Conservation (phyloP, 2,329 filamentous ascomycete species). For the Sporothrix brunneoviolacea region DNA sequence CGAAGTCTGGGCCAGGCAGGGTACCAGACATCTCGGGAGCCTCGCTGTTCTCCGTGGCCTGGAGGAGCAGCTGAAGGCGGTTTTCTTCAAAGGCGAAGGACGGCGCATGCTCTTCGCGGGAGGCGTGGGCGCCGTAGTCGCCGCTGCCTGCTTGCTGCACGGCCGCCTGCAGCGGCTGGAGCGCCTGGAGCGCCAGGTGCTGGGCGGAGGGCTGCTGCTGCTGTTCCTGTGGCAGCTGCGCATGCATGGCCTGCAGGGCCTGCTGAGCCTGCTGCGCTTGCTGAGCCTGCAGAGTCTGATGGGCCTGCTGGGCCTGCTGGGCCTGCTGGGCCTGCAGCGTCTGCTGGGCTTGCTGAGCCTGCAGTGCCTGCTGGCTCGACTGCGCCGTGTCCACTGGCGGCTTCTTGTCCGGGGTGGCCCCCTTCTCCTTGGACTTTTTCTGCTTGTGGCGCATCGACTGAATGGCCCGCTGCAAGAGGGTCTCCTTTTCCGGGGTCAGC, state of each 20-base stretch:
- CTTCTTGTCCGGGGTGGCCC: no score
- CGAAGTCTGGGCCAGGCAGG: not conserved
- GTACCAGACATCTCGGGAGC: not conserved
- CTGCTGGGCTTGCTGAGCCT: not conserved
- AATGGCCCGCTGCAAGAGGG: constrained; percentile 4
- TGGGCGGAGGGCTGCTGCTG: not conserved
- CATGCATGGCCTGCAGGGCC: constrained; percentile 42
- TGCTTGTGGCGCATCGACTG: constrained; percentile 12
- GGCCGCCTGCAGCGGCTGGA: not conserved
- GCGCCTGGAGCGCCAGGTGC: not conserved
- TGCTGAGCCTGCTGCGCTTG: constrained; percentile 2
- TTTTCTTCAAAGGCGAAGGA: no score
- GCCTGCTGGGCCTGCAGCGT: not conserved
- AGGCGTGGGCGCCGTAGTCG: no score
- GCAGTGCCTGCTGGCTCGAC: not conserved
- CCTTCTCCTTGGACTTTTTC: constrained; percentile 2
- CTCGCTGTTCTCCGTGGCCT: no score
- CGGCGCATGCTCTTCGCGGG: no score
- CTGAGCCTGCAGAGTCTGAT: not conserved
- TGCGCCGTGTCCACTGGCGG: not conserved
- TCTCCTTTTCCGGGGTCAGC: constrained; percentile 2
- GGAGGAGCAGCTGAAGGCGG: no score
- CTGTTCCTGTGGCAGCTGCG: not conserved
- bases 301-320: not conserved
- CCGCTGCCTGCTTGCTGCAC: no score